Conservation (phyloP, 306 rosid species). For the Vigna radiata region DNA sequence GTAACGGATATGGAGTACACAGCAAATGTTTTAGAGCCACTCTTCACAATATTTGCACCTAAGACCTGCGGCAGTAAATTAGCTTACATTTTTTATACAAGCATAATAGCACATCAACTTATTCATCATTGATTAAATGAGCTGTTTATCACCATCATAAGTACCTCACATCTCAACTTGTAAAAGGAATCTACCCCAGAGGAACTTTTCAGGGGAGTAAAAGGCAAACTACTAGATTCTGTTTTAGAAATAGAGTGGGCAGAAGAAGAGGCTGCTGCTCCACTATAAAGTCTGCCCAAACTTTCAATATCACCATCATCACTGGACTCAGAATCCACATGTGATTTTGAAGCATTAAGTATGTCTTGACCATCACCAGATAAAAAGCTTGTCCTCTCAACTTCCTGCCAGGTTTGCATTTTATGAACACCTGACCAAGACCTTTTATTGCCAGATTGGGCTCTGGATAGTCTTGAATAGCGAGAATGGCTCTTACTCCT, state of each 20-base stretch:
- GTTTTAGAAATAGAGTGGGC: constrained; percentile 56
- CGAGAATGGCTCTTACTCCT: constrained; percentile 61
- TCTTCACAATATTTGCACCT: constrained; percentile 98
- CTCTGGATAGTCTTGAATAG: constrained; percentile 55
- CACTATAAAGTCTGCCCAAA: constrained; percentile 81
- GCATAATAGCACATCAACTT: constrained; percentile 36
- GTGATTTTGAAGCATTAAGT: constrained; percentile 64
- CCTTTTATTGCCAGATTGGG: constrained; percentile 71
- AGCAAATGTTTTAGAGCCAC: constrained; percentile 92
- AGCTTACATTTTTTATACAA: constrained; percentile 45
- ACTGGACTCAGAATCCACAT: constrained; percentile 61
- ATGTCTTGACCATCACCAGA: constrained; percentile 98
- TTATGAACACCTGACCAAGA: constrained; percentile 62
- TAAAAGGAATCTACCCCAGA: constrained; percentile 73
- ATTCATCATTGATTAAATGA: constrained; percentile 28
- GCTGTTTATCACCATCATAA: constrained; percentile 33
- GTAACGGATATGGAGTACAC: constrained; percentile 92
- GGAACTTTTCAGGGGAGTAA: constrained; percentile 65
- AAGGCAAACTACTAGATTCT: constrained; percentile 52
- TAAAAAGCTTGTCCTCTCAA: constrained; percentile 91
- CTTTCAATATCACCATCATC: constrained; percentile 77
- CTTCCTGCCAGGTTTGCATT: constrained; percentile 78
- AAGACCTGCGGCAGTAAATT: constrained; percentile 71
- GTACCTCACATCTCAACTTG: constrained; percentile 97
- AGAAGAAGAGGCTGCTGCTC: constrained; percentile 89